Conservation (phyloP, 2,329 filamentous ascomycete genomes). For the Penicillium sp. region DNA sequence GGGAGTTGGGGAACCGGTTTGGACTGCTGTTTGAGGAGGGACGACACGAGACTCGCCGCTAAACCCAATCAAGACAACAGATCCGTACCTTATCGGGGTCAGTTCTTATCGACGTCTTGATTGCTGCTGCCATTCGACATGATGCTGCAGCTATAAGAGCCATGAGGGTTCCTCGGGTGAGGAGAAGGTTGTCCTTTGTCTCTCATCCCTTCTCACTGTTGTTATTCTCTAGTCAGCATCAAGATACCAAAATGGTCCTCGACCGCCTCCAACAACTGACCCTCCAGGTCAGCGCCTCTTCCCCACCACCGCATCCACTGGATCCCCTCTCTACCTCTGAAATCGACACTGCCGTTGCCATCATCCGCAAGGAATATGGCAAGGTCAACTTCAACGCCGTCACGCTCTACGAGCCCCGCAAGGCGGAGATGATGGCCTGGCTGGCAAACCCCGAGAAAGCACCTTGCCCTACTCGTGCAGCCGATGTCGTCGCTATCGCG, state of each 20-base stretch:
- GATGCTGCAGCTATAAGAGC: constrained; percentile 10
- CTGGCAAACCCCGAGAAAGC: constrained; percentile 66
- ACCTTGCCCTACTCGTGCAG: constrained; percentile 70
- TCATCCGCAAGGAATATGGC: constrained; percentile 72
- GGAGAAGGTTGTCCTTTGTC: neutral
- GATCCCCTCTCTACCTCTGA: constrained; percentile 76
- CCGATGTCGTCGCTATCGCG: constrained; percentile 82
- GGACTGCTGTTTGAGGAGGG: constrained; percentile 25
- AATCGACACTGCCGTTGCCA: constrained; percentile 71
- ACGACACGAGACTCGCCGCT: constrained; percentile 16
- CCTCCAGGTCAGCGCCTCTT: constrained; percentile 63
- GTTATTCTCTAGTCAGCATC: neutral
- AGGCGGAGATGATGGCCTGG: constrained; percentile 83
- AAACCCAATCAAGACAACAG: constrained; percentile 60
- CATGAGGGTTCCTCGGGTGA: neutral
- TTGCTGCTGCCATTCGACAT: neutral
- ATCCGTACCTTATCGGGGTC: constrained; percentile 53
- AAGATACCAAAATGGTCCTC: constrained; percentile 56
- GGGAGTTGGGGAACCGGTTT: constrained; percentile 17
- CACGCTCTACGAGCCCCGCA: constrained; percentile 81
- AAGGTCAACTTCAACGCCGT: constrained; percentile 85
- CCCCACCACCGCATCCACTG: constrained; percentile 69
- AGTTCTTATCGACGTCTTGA: constrained; percentile 21
- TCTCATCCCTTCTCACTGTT: neutral
- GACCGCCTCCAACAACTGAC: constrained; percentile 68